phyloP scores from a whole-genome alignment of 495 filamentous ascomycete genomes.

The Xylaria acuta region DNA sequence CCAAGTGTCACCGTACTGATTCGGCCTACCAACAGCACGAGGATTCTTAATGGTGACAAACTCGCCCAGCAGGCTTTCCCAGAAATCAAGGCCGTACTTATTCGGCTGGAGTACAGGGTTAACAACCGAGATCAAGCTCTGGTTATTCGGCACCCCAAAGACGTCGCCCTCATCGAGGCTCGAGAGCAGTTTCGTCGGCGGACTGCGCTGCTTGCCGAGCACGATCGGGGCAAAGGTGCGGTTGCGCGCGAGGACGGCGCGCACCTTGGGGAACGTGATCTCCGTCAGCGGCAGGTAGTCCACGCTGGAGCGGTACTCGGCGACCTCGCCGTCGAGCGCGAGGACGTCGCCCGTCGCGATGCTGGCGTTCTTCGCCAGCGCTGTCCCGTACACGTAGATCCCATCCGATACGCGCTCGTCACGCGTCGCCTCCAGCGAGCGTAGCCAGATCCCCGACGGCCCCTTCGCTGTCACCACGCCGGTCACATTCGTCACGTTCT shows the following conservation, averaged over 20 bases:
- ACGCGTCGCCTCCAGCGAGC: constrained; percentile 53
- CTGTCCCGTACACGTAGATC: constrained; percentile 61
- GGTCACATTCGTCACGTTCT: constrained; percentile 58
- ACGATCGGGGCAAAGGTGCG: constrained; percentile 57
- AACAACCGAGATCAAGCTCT: constrained; percentile 54
- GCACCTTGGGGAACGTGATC: constrained; percentile 54
- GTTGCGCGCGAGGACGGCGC: constrained; percentile 51
- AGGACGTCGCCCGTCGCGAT: constrained; percentile 62
- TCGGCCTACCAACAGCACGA: constrained; percentile 56
- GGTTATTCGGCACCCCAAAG: constrained; percentile 61
- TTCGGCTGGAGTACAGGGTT: constrained; percentile 62
- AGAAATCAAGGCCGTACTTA: constrained; percentile 67
- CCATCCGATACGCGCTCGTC: constrained; percentile 55
- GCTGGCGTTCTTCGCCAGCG: constrained; percentile 46
- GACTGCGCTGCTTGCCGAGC: constrained; percentile 56
- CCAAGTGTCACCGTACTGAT: constrained; percentile 67
- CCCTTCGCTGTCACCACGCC: constrained; percentile 67
- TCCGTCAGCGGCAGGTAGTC: constrained; percentile 65
- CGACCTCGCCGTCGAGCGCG: constrained; percentile 59
- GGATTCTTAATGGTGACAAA: constrained; percentile 59
- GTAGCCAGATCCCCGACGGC: constrained; percentile 63
- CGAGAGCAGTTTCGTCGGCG: constrained; percentile 60
- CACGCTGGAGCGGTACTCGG: constrained; percentile 59
- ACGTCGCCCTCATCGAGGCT: constrained; percentile 60
- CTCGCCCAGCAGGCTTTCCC: constrained; percentile 67